Percentiles rank a stretch among this genome's conserved stretches.
Evolutionary conservation across 2,329 filamentous ascomycete genomes (phyloP).

Genomic region (Penicillium aurantiogriseum): DNA sequence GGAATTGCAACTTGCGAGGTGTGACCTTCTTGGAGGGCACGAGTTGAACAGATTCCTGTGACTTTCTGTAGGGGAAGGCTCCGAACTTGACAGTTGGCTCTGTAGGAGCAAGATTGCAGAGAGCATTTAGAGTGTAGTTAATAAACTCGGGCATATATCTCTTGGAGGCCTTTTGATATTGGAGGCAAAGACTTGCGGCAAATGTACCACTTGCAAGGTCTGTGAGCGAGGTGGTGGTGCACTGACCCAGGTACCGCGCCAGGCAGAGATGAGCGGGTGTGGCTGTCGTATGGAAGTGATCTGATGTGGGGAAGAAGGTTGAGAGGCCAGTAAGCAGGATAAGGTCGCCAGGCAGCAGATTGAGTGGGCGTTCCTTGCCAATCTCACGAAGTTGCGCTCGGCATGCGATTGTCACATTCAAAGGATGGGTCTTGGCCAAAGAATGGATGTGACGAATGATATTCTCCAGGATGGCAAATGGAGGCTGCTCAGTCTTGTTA

Average conservation of each 20-base stretch:
- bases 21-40: slow-evolving; percentile 31
- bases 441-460: slow-evolving; percentile 90
- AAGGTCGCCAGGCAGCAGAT: slow-evolving; percentile 67
- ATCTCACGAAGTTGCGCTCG: slow-evolving; percentile 65
- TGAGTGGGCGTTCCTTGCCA: slow-evolving; percentile 51
- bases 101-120: slow-evolving; percentile 64
- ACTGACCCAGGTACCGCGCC: slow-evolving; percentile 77
- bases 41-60: slow-evolving; percentile 54
- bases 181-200: slow-evolving; percentile 71
- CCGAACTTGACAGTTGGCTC: slow-evolving; percentile 51
- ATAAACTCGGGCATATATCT: slow-evolving; percentile 86
- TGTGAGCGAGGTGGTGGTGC: slow-evolving; percentile 61
- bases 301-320: slow-evolving; percentile 87
- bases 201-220: slow-evolving; percentile 75
- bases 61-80: slow-evolving; percentile 62
- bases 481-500: slow-evolving; percentile 50
- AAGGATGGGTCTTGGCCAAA: slow-evolving; percentile 78
- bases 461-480: slow-evolving; percentile 71
- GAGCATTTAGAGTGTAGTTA: slow-evolving; percentile 73
- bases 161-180: slow-evolving; percentile 81
- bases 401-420: slow-evolving; percentile 75
- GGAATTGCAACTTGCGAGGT: slow-evolving; percentile 58
- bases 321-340: slow-evolving; percentile 79
- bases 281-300: slow-evolving; percentile 94
- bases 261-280: slow-evolving; percentile 89